Percentiles rank a stretch among this genome's conserved stretches.
phyloP scores from a whole-genome alignment of 2,329 filamentous ascomycete genomes.

The Epichloe festucae region DNA sequence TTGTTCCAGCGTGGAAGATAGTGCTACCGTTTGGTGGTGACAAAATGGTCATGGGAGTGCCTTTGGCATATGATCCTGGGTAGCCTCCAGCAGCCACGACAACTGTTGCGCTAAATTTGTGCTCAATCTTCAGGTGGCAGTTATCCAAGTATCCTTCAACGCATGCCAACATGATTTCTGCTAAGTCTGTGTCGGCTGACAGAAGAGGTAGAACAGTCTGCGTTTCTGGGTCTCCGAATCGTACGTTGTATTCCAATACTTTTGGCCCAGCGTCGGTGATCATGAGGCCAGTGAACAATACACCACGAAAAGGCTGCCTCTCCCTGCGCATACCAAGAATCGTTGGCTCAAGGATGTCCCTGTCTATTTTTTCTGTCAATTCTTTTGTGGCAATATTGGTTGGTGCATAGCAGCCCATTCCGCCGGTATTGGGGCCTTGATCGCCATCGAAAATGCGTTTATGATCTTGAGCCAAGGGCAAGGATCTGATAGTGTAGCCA shows the following conservation, averaged over 20 bases:
- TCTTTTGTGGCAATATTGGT: slow-evolving; percentile 65
- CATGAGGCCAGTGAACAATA: slow-evolving; percentile 87
- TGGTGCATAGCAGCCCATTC: slow-evolving; percentile 96
- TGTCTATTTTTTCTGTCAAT: slow-evolving; percentile 64
- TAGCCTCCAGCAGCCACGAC: slow-evolving; percentile 92
- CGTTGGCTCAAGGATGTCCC: slow-evolving; percentile 76
- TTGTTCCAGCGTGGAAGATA: slow-evolving; percentile 90
- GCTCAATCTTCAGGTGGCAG: slow-evolving; percentile 53
- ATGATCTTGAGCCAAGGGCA: slow-evolving; percentile 91
- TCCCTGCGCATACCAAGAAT: slow-evolving; percentile 80
- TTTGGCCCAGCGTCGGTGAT: slow-evolving; percentile 71
- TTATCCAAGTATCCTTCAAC: slow-evolving; percentile 60
- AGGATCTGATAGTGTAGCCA: slow-evolving; percentile 66
- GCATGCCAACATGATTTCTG: slow-evolving; percentile 79
- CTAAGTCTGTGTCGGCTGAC: slow-evolving; percentile 66
- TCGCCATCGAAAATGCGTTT: slow-evolving; percentile 90
- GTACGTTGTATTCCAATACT: slow-evolving; percentile 84
- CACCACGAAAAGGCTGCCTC: slow-evolving; percentile 57
- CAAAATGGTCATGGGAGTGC: slow-evolving; percentile 43
- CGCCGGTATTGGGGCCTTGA: slow-evolving; percentile 83
- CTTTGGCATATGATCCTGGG: slow-evolving; percentile 74
- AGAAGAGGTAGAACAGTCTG: slow-evolving; percentile 75
- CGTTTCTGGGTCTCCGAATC: slow-evolving; percentile 85
- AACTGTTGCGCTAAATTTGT: slow-evolving; percentile 73
- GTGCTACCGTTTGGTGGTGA: slow-evolving; percentile 35